Conservation (phyloP, 106 monocot genomes). For the Dendrobium officinale region DNA sequence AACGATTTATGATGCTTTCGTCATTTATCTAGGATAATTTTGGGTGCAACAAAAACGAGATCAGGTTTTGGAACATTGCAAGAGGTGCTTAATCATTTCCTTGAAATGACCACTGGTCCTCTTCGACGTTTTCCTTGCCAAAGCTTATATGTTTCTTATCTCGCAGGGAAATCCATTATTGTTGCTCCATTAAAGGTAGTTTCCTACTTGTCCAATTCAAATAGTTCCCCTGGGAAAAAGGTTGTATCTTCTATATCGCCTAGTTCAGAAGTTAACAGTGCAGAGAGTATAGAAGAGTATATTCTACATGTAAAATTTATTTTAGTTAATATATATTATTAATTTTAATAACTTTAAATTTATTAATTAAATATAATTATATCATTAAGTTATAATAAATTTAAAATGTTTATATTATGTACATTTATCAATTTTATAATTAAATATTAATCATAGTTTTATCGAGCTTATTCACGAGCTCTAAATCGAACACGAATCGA, state of each 20-base stretch:
- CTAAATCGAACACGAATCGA: too few relatives aligned
- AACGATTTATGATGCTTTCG: not conserved
- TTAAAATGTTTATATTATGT: too few relatives aligned
- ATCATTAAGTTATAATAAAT: too few relatives aligned
- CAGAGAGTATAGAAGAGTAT: too few relatives aligned
- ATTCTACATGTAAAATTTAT: too few relatives aligned
- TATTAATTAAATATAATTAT: too few relatives aligned
- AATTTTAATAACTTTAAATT: too few relatives aligned
- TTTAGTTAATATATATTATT: too few relatives aligned
- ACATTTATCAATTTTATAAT: too few relatives aligned
- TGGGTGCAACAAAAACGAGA: not conserved
- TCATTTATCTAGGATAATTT: not conserved
- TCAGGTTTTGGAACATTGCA: not conserved
- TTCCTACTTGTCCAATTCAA: conserved; percentile 14
- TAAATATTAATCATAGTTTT: too few relatives aligned
- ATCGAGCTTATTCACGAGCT: too few relatives aligned
- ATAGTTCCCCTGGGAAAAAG: not conserved
- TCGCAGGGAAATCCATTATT: not conserved
- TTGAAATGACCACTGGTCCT: not conserved
- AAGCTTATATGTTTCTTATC: not conserved
- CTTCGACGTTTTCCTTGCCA: not conserved
- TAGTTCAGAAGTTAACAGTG: too few relatives aligned
- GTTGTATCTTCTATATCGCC: not conserved
- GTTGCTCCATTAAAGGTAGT: not conserved
- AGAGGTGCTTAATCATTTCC: not conserved